These are phyloP conservation scores for Candida piceae DNA, from an alignment of 805 yeast genomes.

Conservation along the genomic window DNA sequence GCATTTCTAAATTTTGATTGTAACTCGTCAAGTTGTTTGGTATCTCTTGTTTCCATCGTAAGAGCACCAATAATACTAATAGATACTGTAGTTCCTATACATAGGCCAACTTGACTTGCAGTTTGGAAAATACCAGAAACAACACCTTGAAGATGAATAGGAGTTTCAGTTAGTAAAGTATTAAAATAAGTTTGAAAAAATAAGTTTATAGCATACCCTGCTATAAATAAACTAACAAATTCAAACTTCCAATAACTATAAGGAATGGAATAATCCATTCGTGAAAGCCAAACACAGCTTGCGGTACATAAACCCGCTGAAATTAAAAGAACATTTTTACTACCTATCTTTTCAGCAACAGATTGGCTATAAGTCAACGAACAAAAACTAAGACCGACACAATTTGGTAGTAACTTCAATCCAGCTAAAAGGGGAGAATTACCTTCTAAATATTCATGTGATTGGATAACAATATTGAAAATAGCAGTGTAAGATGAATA, in stretches of 20 bases:
- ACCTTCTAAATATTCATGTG: conserved; percentile 25
- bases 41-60: no score
- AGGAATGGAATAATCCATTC: conserved; percentile 10
- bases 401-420: conserved; percentile 31
- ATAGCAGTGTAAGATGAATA: conserved; percentile 7
- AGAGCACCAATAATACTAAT: conserved; percentile 28
- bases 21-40: no score
- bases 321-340: conserved; percentile 12
- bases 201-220: conserved; percentile 21
- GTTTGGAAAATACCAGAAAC: conserved; percentile 35
- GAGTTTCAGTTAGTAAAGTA: conserved; percentile 29
- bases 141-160: conserved; percentile 35
- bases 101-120: conserved; percentile 30
- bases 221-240: conserved; percentile 20
- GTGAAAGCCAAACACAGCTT: conserved; percentile 17
- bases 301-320: no score
- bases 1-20: no score
- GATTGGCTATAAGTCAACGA: conserved; percentile 17
- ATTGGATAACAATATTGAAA: conserved; percentile 9
- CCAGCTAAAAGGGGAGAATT: conserved; percentile 32
- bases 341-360: conserved; percentile 17
- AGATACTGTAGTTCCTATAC: conserved; percentile 26
- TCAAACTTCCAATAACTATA: conserved; percentile 24
- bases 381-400: conserved; percentile 28
- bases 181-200: conserved; percentile 32